Evolutionary conservation across 306 rosid genomes (phyloP).

Genomic region (Sindora glabra): DNA sequence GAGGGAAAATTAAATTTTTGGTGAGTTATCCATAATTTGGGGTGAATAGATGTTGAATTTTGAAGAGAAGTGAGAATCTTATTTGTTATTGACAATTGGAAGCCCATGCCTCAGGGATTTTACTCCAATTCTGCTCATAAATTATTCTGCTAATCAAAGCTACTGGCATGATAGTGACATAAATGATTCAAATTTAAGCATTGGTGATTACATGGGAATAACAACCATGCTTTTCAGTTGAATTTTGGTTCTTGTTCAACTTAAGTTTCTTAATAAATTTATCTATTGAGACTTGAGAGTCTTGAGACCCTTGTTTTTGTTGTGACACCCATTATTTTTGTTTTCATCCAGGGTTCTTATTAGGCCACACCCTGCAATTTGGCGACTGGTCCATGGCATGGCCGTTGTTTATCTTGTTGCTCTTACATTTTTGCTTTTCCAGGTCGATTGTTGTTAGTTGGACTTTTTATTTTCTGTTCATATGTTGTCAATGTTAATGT

Average conservation of each 20-base stretch:
- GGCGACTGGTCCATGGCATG: slow-evolving; percentile 99
- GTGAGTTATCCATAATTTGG: no score
- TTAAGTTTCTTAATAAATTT: no score
- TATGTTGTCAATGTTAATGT: no score
- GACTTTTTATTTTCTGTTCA: neutral
- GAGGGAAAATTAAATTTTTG: no score
- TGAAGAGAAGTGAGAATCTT: neutral
- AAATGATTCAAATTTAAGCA: neutral
- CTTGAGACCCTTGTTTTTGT: no score
- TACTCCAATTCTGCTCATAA: no score
- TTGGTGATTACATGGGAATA: neutral
- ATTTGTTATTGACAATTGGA: no score
- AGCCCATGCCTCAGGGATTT: no score
- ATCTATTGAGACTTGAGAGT: no score
- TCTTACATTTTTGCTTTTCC: slow-evolving; percentile 96
- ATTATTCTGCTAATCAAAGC: no score
- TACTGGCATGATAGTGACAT: neutral
- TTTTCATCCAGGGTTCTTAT: slow-evolving; percentile 75
- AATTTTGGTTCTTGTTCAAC: neutral
- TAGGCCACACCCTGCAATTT: slow-evolving; percentile 97
- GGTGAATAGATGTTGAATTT: neutral
- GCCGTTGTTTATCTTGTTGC: slow-evolving; percentile 92
- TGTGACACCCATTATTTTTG: slow-evolving; percentile 2
- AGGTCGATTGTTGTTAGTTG: slow-evolving; percentile 41
- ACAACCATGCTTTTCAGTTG: neutral